A percentile compares a stretch with the other conserved stretches of the same genome.
Evolutionary conservation across 768 basidiomycete species (phyloP).

Genomic region (Tylopilus felleus): DNA sequence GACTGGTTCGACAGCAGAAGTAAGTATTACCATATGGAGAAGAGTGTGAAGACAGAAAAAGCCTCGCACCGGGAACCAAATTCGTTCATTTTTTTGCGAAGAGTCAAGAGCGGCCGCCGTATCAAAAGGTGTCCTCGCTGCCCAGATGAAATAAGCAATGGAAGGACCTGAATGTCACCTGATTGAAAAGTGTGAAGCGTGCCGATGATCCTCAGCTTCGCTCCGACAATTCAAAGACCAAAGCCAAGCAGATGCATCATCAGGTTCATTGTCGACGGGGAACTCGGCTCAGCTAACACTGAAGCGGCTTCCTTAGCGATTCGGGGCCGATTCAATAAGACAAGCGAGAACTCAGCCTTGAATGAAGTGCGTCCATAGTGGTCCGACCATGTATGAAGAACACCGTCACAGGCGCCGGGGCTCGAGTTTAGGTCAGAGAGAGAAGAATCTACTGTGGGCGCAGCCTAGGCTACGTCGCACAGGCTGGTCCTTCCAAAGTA

Average conservation of each 20-base stretch:
- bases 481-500: background rate
- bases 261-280: background rate
- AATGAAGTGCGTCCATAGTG: background rate
- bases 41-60: background rate
- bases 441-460: too few relatives aligned
- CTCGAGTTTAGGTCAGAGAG: too few relatives aligned
- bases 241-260: background rate
- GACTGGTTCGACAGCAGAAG: background rate
- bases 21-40: conserved; percentile 1
- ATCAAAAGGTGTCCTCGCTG: too few relatives aligned
- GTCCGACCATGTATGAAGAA: background rate
- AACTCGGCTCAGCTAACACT: background rate
- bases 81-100: too few relatives aligned
- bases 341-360: background rate
- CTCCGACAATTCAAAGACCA: background rate
- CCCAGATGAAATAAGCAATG: too few relatives aligned
- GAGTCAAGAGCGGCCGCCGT: too few relatives aligned
- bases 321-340: background rate
- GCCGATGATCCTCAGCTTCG: background rate
- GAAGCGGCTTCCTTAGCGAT: background rate
- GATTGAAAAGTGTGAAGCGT: background rate
- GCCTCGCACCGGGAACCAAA: background rate
- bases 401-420: too few relatives aligned
- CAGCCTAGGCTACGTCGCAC: too few relatives aligned
- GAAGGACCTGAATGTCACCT: too few relatives aligned